Conservation (phyloP, 345 rosid genomes). For the Brassica carinata region DNA sequence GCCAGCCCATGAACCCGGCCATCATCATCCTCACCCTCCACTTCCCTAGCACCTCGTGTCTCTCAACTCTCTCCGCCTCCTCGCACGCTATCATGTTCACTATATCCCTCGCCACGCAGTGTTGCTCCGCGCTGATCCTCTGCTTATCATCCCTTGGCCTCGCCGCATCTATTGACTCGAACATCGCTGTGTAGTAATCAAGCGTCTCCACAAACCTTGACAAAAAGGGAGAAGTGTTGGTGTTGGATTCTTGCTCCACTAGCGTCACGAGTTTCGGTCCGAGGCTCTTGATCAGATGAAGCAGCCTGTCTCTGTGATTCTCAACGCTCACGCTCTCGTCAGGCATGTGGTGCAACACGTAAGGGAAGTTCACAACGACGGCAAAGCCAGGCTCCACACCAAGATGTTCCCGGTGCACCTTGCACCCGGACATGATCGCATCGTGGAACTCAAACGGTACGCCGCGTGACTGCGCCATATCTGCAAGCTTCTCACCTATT, state of each 20-base stretch:
- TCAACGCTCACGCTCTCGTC: conserved; percentile 85
- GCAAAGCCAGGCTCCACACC: conserved; percentile 70
- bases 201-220: conserved; percentile 64
- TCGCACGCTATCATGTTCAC: conserved; percentile 90
- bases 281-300: conserved; percentile 81
- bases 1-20: conserved; percentile 67
- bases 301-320: conserved; percentile 79
- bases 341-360: conserved; percentile 91
- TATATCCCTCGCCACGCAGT: conserved; percentile 84
- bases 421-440: conserved; percentile 70
- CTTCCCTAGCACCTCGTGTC: conserved; percentile 74
- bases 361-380: conserved; percentile 83
- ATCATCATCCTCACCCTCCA: conserved; percentile 67
- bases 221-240: conserved; percentile 74
- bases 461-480: conserved; percentile 52
- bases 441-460: conserved; percentile 82
- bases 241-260: conserved; percentile 80
- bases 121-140: conserved; percentile 79
- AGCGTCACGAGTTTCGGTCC: conserved; percentile 74
- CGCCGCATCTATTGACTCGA: conserved; percentile 71
- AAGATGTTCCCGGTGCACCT: conserved; percentile 64
- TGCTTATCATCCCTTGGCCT: conserved; percentile 60
- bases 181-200: conserved; percentile 75
- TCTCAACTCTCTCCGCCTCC: conserved; percentile 74
- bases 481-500: conserved; percentile 58